These are phyloP conservation scores for Oryza punctata DNA, from an alignment of 176 grass and related monocot genomes.

Conservation along the genomic window DNA sequence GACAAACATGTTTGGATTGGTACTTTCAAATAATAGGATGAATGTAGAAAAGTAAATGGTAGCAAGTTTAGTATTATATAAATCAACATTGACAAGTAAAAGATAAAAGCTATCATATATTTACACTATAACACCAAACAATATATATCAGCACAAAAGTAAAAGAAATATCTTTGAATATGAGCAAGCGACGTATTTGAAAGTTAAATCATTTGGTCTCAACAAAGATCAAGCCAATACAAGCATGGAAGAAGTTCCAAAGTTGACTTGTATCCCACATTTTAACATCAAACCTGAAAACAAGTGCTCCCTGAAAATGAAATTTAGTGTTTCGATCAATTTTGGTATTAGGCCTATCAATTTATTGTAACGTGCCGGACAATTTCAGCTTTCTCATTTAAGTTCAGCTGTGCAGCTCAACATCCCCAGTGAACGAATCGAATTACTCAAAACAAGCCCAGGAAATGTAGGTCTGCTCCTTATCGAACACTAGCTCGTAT, in stretches of 20 bases:
- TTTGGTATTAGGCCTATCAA: neutral
- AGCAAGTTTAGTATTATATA: neutral
- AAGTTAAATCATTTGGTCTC: neutral
- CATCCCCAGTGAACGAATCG: neutral
- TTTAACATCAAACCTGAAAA: neutral
- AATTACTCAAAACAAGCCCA: neutral
- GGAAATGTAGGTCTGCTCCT: neutral
- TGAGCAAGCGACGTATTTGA: neutral
- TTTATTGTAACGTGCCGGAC: neutral
- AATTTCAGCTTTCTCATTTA: neutral
- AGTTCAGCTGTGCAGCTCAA: slow-evolving; percentile 17
- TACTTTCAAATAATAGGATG: neutral
- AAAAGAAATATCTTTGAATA: neutral
- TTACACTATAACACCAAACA: neutral
- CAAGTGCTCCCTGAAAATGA: neutral
- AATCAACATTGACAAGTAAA: neutral
- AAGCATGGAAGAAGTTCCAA: neutral
- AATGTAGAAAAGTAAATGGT: neutral
- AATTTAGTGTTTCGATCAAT: neutral
- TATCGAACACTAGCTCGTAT: neutral
- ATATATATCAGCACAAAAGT: neutral
- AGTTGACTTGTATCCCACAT: neutral
- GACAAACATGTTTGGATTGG: neutral
- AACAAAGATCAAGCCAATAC: neutral
- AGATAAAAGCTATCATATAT: neutral